Percentiles rank a stretch among this genome's conserved stretches.
phyloP scores from a whole-genome alignment of 768 basidiomycete species.

The Boletus tomentosulus region DNA sequence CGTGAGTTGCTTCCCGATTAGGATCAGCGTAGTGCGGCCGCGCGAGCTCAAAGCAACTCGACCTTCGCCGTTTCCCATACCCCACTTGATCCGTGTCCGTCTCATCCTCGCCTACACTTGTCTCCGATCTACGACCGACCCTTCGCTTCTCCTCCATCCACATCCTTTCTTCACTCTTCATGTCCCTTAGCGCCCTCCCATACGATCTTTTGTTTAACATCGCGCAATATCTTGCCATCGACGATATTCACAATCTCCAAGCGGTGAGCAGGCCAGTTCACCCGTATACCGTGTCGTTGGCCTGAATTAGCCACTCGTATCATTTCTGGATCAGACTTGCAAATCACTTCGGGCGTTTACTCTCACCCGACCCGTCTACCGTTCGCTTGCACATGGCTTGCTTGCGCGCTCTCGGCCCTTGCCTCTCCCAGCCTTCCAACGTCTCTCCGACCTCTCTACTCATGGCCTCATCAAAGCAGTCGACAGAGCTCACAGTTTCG shows the following conservation, averaged over 20 bases:
- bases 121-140: conserved; percentile 6
- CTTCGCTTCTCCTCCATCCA: background rate
- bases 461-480: conserved; percentile 59
- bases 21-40: conserved; percentile 5
- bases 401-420: conserved; percentile 64
- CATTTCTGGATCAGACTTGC: conserved; percentile 44
- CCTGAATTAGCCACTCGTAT: background rate
- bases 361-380: conserved; percentile 64
- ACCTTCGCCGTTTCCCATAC: conserved; percentile 10
- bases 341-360: conserved; percentile 57
- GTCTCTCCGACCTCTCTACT: conserved; percentile 61
- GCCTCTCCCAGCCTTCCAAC: conserved; percentile 66
- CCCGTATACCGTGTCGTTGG: background rate
- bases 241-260: conserved; percentile 59
- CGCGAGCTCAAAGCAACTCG: conserved; percentile 5
- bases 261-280: conserved; percentile 41
- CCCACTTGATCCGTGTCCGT: conserved; percentile 11
- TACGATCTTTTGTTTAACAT: conserved; percentile 72
- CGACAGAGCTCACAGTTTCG: conserved; percentile 57
- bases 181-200: conserved; percentile 46
- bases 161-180: background rate
- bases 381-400: conserved; percentile 57
- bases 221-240: conserved; percentile 54
- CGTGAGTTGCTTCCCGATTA: conserved; percentile 4
- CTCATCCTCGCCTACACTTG: background rate